phyloP scores from a whole-genome alignment of 495 filamentous ascomycete species.

The Penicillium mononematosum region DNA sequence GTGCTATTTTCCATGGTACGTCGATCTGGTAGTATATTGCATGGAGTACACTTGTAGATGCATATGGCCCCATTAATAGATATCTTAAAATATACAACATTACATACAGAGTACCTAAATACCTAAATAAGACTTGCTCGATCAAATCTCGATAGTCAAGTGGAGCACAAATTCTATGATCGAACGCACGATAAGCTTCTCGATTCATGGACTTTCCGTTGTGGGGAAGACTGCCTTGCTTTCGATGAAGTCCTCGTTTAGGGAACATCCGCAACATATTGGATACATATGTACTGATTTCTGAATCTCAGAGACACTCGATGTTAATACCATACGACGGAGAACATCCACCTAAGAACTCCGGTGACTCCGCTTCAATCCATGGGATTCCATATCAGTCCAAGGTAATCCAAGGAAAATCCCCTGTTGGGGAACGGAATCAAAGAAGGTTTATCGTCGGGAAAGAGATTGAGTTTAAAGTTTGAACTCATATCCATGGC shows the following conservation, averaged over 20 bases:
- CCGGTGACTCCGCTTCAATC: not conserved
- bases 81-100: too few species aligned
- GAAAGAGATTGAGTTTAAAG: conserved; percentile 5
- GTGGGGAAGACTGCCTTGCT: not conserved
- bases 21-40: too few species aligned
- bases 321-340: not conserved
- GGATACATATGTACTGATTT: not conserved
- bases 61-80: too few species aligned
- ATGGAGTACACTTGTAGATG: too few species aligned
- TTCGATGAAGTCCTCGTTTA: too few species aligned
- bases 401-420: too few species aligned
- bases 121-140: too few species aligned
- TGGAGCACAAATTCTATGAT: not conserved
- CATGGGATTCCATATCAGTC: too few species aligned
- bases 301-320: too few species aligned
- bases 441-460: not conserved
- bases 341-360: conserved; percentile 4
- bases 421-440: not conserved
- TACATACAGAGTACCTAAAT: too few species aligned
- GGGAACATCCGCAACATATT: not conserved
- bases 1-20: not conserved
- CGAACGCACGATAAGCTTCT: not conserved
- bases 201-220: not conserved
- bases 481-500: not conserved
- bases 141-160: not conserved